Conservation (phyloP, 108 stramenopile genomes). For the Stephanodiscus triporus region DNA sequence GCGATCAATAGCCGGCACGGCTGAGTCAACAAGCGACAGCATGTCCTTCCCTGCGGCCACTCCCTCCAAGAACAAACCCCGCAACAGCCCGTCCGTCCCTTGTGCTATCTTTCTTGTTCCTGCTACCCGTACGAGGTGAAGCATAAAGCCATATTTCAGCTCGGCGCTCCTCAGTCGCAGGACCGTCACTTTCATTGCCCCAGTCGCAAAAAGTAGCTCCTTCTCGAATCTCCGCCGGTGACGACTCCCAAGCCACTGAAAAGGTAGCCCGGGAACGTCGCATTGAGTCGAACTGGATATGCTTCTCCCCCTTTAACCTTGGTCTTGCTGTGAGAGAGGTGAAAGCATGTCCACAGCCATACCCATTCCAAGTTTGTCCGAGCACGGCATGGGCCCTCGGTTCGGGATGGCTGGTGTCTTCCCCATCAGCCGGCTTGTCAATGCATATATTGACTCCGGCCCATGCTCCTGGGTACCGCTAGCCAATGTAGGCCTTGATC, state of each 20-base stretch:
- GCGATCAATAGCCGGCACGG: constrained; percentile 2
- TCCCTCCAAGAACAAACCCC: constrained; percentile 24
- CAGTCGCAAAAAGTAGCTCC: not conserved
- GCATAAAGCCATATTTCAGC: not conserved
- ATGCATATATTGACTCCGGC: constrained; percentile 27
- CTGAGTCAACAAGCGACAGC: constrained; percentile 34
- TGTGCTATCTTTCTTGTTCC: constrained; percentile 45
- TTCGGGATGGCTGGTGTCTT: too few species aligned
- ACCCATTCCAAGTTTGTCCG: too few species aligned
- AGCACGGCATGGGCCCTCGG: too few species aligned
- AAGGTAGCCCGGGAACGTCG: too few species aligned
- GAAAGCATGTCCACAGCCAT: too few species aligned
- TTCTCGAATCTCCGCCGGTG: not conserved
- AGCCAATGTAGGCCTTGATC: too few species aligned
- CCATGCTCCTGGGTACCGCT: not conserved
- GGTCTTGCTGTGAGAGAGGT: too few species aligned
- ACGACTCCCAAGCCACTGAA: too few species aligned
- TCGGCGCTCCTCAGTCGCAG: not conserved
- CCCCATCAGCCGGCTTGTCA: constrained; percentile 19
- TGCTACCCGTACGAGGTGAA: constrained; percentile 27
- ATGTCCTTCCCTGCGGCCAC: constrained; percentile 19
- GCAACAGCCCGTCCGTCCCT: constrained; percentile 34
- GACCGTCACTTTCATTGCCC: not conserved
- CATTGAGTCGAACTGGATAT: too few species aligned
- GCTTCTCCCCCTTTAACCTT: too few species aligned